These are phyloP conservation scores for Coemansia sp. DNA, from an alignment of 192 early-diverging fungal genomes.

Conservation along the genomic window DNA sequence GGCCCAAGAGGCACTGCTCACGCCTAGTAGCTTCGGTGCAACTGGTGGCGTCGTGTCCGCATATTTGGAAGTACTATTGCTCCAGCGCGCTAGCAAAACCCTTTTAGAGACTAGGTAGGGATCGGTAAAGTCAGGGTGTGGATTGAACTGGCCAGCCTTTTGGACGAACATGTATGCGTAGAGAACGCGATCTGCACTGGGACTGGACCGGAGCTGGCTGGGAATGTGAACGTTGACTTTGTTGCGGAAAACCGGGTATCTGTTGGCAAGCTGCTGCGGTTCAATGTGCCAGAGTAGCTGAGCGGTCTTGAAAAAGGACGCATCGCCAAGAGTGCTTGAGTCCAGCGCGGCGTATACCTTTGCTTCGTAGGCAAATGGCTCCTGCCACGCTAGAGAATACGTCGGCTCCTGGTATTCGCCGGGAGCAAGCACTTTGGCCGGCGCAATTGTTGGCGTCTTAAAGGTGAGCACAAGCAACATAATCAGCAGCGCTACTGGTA, in stretches of 20 bases:
- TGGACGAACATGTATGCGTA: constrained; percentile 21
- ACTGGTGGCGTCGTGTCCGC: not conserved
- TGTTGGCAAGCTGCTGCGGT: not conserved
- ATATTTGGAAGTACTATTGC: not conserved
- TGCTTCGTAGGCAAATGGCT: constrained; percentile 13
- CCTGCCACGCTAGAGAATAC: constrained; percentile 8
- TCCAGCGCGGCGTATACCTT: constrained; percentile 16
- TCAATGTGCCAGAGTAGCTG: constrained; percentile 16
- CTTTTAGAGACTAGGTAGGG: not conserved
- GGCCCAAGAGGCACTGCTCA: constrained; percentile 14
- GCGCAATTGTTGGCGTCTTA: not conserved
- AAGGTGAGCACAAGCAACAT: not conserved
- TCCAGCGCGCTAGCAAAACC: constrained; percentile 5
- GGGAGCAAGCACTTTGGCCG: not conserved
- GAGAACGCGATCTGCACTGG: not conserved
- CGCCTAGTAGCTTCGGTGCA: not conserved
- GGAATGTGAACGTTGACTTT: constrained; percentile 7
- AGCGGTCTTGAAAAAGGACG: constrained; percentile 13
- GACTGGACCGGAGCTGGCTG: not conserved
- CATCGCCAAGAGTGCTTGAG: not conserved
- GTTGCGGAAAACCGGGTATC: constrained; percentile 6
- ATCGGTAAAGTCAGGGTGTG: constrained; percentile 16
- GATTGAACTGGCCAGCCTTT: constrained; percentile 1
- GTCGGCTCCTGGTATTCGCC: not conserved
- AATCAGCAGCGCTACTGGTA: not conserved